Evolutionary conservation across 1,284 basidiomycete genomes (phyloP), one percentile per base, ranked within the genome.

Genomic region (Sporisorium scitamineum): DNA sequence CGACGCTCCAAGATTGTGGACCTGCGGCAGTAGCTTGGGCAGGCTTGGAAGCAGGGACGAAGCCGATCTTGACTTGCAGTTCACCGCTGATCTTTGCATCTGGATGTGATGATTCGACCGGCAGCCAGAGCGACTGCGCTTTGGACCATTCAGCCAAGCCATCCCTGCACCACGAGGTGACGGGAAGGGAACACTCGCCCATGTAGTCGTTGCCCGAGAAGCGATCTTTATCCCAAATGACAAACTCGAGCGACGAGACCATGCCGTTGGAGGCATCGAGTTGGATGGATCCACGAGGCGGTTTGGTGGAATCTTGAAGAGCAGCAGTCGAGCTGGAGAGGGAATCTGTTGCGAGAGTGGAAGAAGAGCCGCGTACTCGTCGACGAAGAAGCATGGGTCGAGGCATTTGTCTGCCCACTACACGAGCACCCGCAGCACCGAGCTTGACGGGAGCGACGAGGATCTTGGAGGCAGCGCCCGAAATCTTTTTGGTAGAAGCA

Each of bases 151-250:
- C 67, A 10, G 65, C 76, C 7, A 58, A 18, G 4, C 71, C 64
- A 27, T 66, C 50, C 39, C 84, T 85, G 83, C 94, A 94, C 94
- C 94, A 97, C 50, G 93, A 90, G 31, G 92, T 90, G 27, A 96
- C 84, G 0, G 90, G 89, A 8, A 97, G 83, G 0, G 90, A 89
- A 11, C 90, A 89, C 86, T 98, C 96, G 31, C 96, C 96, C 53
- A 98, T 89, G 86, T 97, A 98, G 65, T 97, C 95, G 87, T 96
- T 95, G 83, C 89, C 90, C 76, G 76, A 79, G 42, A 78, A 72
- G 53, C 86, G 78, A 82, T 96, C 95, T 87, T 93, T 94, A 86
- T 96, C 94, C 95, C 95, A 98, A 0, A 94, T 88, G 32, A 97
- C 91, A 51, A 94, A 88, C 84, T 97, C 94, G 54, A 97, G 69